phyloP scores from a whole-genome alignment of 495 filamentous ascomycete species.

The Trichocladium antarcticum region DNA sequence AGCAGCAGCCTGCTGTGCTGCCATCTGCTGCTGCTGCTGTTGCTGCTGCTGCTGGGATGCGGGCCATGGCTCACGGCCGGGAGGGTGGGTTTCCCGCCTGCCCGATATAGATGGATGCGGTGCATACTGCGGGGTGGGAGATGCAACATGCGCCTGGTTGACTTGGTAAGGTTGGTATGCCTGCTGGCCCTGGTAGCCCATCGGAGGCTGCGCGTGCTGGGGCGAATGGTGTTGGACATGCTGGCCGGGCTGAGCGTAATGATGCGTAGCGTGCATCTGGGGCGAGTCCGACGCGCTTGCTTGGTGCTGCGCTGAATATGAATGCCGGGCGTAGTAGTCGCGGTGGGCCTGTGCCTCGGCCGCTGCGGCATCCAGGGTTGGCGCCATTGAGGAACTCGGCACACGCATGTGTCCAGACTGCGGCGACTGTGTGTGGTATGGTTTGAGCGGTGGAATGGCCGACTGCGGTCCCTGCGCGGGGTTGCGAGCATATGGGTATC shows the following conservation, averaged over 20 bases:
- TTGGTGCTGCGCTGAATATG: constrained; percentile 27
- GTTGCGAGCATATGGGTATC: constrained; percentile 31
- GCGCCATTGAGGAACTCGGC: constrained; percentile 24
- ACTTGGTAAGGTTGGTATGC: constrained; percentile 20
- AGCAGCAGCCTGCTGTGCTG: too few relatives aligned
- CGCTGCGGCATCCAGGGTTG: constrained; percentile 23
- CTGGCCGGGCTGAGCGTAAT: constrained; percentile 26
- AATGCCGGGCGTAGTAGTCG: constrained; percentile 35
- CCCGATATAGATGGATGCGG: constrained; percentile 17
- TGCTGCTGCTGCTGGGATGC: neutral
- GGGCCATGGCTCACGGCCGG: constrained; percentile 7
- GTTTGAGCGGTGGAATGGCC: constrained; percentile 40
- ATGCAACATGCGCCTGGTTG: constrained; percentile 25
- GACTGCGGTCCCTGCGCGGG: constrained; percentile 29
- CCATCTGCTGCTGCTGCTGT: constrained; percentile 4
- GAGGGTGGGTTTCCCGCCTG: constrained; percentile 8
- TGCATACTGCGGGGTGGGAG: constrained; percentile 29
- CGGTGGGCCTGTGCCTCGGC: constrained; percentile 23
- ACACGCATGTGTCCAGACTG: constrained; percentile 29
- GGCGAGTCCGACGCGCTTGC: constrained; percentile 29
- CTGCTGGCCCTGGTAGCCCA: constrained; percentile 18
- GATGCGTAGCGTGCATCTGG: constrained; percentile 32
- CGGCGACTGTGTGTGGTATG: constrained; percentile 35
- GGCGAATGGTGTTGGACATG: constrained; percentile 16
- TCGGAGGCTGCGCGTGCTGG: constrained; percentile 11